Conservation (phyloP, 257 asterid genomes). For the Rehmannia glutinosa region DNA sequence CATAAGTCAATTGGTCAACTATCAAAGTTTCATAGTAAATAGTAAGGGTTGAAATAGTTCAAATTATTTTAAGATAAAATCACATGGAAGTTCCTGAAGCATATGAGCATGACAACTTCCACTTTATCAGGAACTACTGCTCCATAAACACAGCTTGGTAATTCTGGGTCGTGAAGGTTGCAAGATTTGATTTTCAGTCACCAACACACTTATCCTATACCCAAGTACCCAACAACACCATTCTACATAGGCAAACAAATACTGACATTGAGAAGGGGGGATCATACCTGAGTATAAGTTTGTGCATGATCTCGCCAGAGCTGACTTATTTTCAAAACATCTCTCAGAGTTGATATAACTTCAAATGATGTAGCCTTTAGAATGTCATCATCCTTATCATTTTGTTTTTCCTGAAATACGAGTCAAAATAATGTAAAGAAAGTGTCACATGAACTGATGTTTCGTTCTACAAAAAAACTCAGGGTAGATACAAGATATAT, state of each 20-base stretch:
- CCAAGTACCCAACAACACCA: background rate
- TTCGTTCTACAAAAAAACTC: too few relatives aligned
- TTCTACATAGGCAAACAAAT: background rate
- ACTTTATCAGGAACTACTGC: background rate
- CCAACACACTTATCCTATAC: too few relatives aligned
- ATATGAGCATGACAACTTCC: too few relatives aligned
- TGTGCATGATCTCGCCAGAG: too few relatives aligned
- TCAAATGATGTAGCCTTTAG: too few relatives aligned
- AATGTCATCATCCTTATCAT: slow-evolving; percentile 78
- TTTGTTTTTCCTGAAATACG: slow-evolving; percentile 64
- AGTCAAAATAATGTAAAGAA: slow-evolving; percentile 12
- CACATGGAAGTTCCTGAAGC: background rate
- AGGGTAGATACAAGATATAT: too few relatives aligned
- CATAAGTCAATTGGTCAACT: too few relatives aligned
- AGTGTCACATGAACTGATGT: slow-evolving; percentile 5
- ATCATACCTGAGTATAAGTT: slow-evolving; percentile 71
- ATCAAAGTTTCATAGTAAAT: slow-evolving; percentile 1
- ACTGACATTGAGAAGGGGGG: background rate
- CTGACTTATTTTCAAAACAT: too few relatives aligned
- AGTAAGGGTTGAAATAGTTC: background rate
- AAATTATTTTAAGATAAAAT: background rate
- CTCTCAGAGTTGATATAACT: too few relatives aligned
- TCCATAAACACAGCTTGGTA: background rate
- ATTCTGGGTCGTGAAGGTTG: background rate
- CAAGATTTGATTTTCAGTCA: background rate